Evolutionary conservation across 169 alveolate genomes (phyloP).

Genomic region (Cardiosporidium cionae): DNA sequence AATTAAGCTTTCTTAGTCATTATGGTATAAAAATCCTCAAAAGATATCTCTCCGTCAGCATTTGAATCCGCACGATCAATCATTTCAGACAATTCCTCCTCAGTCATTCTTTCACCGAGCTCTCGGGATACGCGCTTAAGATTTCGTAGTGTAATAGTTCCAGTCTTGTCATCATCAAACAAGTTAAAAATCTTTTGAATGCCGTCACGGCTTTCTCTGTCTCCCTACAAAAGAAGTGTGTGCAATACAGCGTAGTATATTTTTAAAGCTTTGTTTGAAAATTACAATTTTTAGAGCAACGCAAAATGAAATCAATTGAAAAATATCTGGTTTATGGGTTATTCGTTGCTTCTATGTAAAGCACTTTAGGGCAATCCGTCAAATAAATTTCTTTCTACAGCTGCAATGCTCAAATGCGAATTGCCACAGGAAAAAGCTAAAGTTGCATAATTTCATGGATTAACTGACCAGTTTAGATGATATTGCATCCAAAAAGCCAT

Average conservation of each 20-base stretch:
- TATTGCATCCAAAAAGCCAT: slow-evolving; percentile 94
- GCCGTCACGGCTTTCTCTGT: slow-evolving; percentile 95
- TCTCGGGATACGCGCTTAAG: slow-evolving; percentile 96
- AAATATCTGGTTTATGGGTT: not conserved
- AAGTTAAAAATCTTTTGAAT: slow-evolving; percentile 90
- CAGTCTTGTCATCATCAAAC: slow-evolving; percentile 93
- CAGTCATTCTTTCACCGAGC: slow-evolving; percentile 95
- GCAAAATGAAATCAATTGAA: not conserved
- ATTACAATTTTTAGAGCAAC: not conserved
- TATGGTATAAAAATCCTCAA: slow-evolving; percentile 95
- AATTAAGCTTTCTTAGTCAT: slow-evolving; percentile 96
- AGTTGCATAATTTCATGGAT: not conserved
- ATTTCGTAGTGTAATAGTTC: slow-evolving; percentile 83
- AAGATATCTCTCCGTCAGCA: slow-evolving; percentile 95
- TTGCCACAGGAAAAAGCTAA: not conserved
- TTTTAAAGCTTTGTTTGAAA: not conserved
- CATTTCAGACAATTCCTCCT: slow-evolving; percentile 96
- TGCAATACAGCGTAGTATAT: not conserved
- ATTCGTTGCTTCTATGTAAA: no score
- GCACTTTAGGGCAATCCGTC: not conserved
- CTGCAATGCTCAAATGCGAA: not conserved
- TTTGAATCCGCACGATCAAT: slow-evolving; percentile 96
- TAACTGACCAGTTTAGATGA: slow-evolving; percentile 78
- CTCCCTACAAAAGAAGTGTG: slow-evolving; percentile 64
- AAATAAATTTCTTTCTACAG: not conserved